Evolutionary conservation across 768 basidiomycete species (phyloP), one percentile per base, ranked within the genome.

Genomic region (Serendipita vermifera): DNA sequence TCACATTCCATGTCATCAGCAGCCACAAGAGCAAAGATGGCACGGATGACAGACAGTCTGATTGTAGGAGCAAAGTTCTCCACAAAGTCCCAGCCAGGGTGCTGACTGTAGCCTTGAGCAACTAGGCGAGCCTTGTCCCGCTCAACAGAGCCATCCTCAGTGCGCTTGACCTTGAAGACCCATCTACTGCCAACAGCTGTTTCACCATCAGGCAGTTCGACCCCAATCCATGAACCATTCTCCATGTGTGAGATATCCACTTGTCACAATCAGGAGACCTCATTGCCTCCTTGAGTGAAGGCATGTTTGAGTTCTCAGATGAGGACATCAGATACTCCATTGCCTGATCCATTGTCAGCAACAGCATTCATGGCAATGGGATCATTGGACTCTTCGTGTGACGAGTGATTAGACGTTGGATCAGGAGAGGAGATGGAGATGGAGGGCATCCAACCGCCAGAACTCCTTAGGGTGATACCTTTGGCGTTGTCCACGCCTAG

Each of bases 81-180:
- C 26, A 63, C 62, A 53, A 65, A 75, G 39, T 73, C 69, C n/a
- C 69, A 58, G 0, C 71, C 70, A 1, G 66, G 62, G 0, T 64
- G 33, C 56, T 75, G 75, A 2, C 62, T 59, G 58, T 66, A 74
- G 0, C 75, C 73, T 58, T 68, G 62, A 1, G 69, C 72, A 1
- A 74, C 71, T 22, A 75, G 48, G 11, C 66, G n/a, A 0, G 65
- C 72, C 53, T 72, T 73, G 39, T 59, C 63, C 56, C 58, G 53
- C 3, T 46, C 33, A 15, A 66, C 43, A 3, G 40, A 54, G 22
- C 64, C 64, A 11, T 59, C n/a, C 11, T 40, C 57, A 41, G 66
- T 61, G 36, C 48, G 38, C 57, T 69, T 69, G 20, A 58, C 27
- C 22, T 55, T 59, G 56, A 60, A 68, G 38, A 67, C 65, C 62